Evolutionary conservation across 75 land plant genomes (phyloP), one percentile per base, ranked within the genome.

Genomic region (Pinus taeda): DNA sequence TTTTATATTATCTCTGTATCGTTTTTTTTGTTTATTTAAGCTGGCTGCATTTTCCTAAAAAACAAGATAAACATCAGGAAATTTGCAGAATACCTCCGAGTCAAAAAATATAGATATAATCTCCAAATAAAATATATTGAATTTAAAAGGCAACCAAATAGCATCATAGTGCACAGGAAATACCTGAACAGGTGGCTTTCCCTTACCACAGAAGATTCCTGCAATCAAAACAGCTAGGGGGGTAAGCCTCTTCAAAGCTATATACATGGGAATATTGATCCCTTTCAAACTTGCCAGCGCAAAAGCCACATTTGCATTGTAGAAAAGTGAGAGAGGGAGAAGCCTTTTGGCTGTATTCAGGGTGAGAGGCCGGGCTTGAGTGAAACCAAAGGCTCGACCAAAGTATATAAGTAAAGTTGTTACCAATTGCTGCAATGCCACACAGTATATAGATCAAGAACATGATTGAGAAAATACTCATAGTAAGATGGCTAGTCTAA

Each of bases 231-330:
- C 98, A 65, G 98, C 95, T 60, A 96, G 89, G 2, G 99, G 99
- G n/a, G 99, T 96, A 71, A 96, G 90, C 58, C 99, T 85, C 77
- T 96, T 96, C 20, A 96, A 76, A 15, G 98, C 99, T 86, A 95
- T 95, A 64, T 96, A 96, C 93, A 96, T 95, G 29, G 99, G 99
- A 60, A 96, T 92, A 78, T 95, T 96, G 15, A 96, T 88, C 56
- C 98, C 93, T 84, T 91, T 92, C 86, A 96, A 79, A 80, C 98
- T 95, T 17, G 99, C 98, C 74, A 96, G 82, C 58, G 95, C 99
- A 88, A 96, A 96, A 29, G 92, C 98, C 37, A 96, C 99, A 85
- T 96, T 96, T 70, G 99, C 98, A 87, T 96, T 96, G 87, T 96
- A 94, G 80, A 96, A 96, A n/a, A 96, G 65, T 1, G 98, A 92